These are phyloP conservation scores for Austroboletus niveus DNA, from an alignment of 1,284 basidiomycete species.

Conservation along the genomic window DNA sequence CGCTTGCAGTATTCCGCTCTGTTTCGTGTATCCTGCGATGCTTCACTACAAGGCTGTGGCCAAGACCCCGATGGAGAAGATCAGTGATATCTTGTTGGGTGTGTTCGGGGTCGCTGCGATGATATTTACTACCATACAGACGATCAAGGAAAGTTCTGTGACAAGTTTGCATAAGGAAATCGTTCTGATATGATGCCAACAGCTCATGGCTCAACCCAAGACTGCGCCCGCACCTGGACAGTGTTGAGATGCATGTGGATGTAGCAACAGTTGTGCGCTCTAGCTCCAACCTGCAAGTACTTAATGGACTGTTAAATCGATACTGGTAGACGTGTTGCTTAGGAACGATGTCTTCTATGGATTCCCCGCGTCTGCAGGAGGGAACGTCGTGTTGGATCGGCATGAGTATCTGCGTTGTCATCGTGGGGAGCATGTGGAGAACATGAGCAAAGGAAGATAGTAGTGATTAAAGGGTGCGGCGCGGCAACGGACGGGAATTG, in stretches of 20 bases:
- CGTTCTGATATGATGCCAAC: conserved; percentile 15
- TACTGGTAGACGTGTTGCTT: conserved; percentile 16
- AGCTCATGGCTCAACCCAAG: conserved; percentile 29
- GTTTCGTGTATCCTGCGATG: conserved; percentile 93
- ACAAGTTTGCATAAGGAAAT: not conserved
- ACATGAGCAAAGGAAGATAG: too few relatives aligned
- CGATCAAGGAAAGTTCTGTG: conserved; percentile 52
- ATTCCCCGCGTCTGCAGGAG: conserved; percentile 23
- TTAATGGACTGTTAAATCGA: conserved; percentile 3
- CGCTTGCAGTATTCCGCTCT: conserved; percentile 77
- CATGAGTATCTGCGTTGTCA: conserved; percentile 6
- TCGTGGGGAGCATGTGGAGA: conserved; percentile 4
- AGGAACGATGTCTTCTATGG: conserved; percentile 15
- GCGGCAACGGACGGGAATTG: conserved; percentile 32
- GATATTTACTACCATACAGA: conserved; percentile 82
- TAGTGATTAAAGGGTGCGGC: not conserved
- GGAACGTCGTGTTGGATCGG: conserved; percentile 4
- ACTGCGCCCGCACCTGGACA: conserved; percentile 8
- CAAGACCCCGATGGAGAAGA: conserved; percentile 66
- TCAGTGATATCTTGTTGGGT: conserved; percentile 76
- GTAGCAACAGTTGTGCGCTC: conserved; percentile 3
- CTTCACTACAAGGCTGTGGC: conserved; percentile 91
- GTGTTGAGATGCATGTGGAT: conserved; percentile 20
- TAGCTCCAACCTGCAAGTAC: not conserved
- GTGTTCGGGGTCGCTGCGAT: conserved; percentile 84